Evolutionary conservation across 2,329 filamentous ascomycete species (phyloP), one percentile per base, ranked within the genome.

Genomic region (Teratosphaeria viscida): DNA sequence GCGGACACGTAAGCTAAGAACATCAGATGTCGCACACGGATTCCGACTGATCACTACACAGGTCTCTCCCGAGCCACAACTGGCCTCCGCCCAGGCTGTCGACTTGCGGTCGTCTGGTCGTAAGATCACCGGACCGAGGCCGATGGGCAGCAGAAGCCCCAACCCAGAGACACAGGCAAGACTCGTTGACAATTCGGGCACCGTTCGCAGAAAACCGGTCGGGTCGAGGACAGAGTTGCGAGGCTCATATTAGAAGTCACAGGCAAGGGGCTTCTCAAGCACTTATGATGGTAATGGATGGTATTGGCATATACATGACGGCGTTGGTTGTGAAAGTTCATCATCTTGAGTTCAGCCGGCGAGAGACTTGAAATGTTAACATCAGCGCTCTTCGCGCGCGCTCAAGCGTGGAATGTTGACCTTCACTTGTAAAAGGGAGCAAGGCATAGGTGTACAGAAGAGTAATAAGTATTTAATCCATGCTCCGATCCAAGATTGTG

Each of bases 111-210:
- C 67, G 43, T 71, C 73, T 5, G 68, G 70, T 63, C 73, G 76
- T 61, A 78, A 78, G 64, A 77, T 78, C 62, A 79, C 77, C 0
- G 78, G 78, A 0, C 78, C 78, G 0, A 65, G 78, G n/a, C 77
- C 77, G 1, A 80, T 80, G 77, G 75, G 74, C 8, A 72, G 71
- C 57, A 70, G 72, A 56, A 74, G 71, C 56, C 62, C 65, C 11
- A 61, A 54, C 37, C 43, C 60, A 12, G 52, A 55, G 19, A 49
- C 43, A 49, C 62, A 61, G 55, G 54, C 61, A 19, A 60, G 57
- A 55, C 34, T 66, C 11, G 60, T 65, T 5, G 62, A 65, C 54
- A 64, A 56, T 54, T 55, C 39, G 35, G 63, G 63, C 35, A 70
- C 67, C 3, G 64, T 70, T 47, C 59, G 67, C 34, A 59, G 68